These are phyloP conservation scores for Fagopyrum tataricum DNA, from an alignment of 148 eudicot species.

Conservation along the genomic window DNA sequence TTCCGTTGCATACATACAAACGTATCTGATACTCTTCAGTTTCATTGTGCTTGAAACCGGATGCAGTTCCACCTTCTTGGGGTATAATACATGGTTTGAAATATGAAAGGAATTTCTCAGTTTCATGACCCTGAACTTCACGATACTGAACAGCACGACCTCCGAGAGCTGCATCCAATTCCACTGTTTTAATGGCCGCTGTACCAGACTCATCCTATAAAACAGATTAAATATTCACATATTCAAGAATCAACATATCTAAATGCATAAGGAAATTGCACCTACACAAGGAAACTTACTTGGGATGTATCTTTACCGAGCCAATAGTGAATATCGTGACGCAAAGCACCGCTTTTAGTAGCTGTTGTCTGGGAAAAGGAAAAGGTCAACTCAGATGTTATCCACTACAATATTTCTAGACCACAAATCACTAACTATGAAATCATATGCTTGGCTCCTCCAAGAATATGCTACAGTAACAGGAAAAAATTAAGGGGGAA, in stretches of 20 bases:
- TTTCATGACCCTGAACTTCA: conserved; percentile 97
- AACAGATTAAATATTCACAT: conserved; percentile 3
- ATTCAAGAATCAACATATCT: neutral
- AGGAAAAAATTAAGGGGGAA: neutral
- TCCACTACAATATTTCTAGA: neutral
- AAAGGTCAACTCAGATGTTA: neutral
- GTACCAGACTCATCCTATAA: conserved; percentile 90
- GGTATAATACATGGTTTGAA: conserved; percentile 98
- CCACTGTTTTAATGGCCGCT: conserved; percentile 85
- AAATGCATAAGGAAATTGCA: conserved; percentile 8
- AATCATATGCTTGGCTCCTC: neutral
- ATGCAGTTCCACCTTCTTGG: conserved; percentile 80
- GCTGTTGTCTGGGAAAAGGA: conserved; percentile 55
- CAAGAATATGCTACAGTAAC: neutral
- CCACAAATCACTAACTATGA: neutral
- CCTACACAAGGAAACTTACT: conserved; percentile 33
- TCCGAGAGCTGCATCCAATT: conserved; percentile 93
- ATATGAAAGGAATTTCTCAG: conserved; percentile 95
- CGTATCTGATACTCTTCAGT: conserved; percentile 58
- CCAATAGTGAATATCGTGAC: conserved; percentile 96
- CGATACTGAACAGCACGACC: conserved; percentile 98
- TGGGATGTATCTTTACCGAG: conserved; percentile 92
- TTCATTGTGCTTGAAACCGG: conserved; percentile 81
- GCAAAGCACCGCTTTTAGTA: conserved; percentile 74
- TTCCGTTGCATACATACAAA: conserved; percentile 77